phyloP scores from a whole-genome alignment of 139 green algal species.

The Gonium pectorale region DNA sequence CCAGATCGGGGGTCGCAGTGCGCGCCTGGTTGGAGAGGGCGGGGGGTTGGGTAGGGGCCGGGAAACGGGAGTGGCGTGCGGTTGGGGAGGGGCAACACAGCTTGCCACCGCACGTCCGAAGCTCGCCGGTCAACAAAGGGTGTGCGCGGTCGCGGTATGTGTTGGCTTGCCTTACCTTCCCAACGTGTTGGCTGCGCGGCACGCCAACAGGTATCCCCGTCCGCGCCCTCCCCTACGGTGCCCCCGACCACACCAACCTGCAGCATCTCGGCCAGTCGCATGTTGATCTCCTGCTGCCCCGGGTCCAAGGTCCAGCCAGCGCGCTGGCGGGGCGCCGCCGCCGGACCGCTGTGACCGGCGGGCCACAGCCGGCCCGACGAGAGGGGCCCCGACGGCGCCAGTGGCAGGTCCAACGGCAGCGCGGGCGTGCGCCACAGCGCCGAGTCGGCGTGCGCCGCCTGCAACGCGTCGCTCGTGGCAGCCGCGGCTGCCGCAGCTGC shows the following conservation, averaged over 20 bases:
- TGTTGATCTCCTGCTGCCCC: conserved; percentile 8
- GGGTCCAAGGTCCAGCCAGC: not conserved
- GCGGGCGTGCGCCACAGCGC: conserved; percentile 15
- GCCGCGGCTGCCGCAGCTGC: not conserved
- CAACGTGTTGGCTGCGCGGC: no score
- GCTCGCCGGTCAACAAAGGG: no score
- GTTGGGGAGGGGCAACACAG: no score
- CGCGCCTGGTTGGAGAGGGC: no score
- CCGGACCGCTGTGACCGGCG: not conserved
- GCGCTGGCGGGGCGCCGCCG: not conserved
- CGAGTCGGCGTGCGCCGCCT: not conserved
- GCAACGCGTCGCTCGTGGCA: not conserved
- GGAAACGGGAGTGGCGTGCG: no score
- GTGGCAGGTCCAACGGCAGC: not conserved
- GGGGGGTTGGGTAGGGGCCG: no score
- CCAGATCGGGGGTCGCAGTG: not conserved
- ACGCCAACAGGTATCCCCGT: not conserved
- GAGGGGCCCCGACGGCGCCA: no score
- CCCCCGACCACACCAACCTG: not conserved
- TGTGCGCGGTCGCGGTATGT: no score
- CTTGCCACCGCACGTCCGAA: no score
- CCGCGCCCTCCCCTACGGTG: not conserved
- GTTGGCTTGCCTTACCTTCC: no score
- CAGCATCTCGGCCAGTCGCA: conserved; percentile 1
- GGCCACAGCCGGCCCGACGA: not conserved